Percentiles rank a stretch among this genome's conserved stretches.
These are phyloP conservation scores for Elongisporangium anandrum DNA, from an alignment of 352 stramenopile species.

Conservation along the genomic window DNA sequence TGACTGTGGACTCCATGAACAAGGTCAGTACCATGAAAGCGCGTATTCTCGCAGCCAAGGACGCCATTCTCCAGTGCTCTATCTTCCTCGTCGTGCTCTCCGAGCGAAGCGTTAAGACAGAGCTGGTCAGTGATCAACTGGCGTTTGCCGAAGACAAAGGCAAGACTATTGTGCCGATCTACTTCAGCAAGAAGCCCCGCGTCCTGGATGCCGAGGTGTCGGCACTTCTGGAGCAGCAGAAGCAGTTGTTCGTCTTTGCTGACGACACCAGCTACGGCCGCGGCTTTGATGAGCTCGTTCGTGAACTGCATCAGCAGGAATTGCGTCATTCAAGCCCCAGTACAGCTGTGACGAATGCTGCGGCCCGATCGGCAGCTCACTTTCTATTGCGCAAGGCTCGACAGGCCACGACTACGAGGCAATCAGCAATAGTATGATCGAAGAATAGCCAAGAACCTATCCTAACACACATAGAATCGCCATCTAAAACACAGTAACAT, in stretches of 20 bases:
- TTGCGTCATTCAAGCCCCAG: conserved; percentile 8
- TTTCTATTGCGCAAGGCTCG: conserved; percentile 13
- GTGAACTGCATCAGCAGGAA: conserved; percentile 27
- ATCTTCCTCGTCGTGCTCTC: conserved; percentile 76
- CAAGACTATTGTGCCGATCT: conserved; percentile 70
- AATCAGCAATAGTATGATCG: no score
- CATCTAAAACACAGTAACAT: no score
- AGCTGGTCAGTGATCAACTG: conserved; percentile 81
- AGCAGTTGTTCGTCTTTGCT: conserved; percentile 41
- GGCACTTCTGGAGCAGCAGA: conserved; percentile 29
- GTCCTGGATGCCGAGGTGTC: conserved; percentile 36
- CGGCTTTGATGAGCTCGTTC: conserved; percentile 50
- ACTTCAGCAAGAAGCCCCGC: conserved; percentile 48
- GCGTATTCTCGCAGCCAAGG: conserved; percentile 69
- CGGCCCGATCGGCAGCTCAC: conserved; percentile 27
- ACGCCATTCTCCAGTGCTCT: conserved; percentile 66
- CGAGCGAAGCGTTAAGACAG: conserved; percentile 69
- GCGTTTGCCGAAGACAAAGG: conserved; percentile 80
- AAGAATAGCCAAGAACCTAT: no score
- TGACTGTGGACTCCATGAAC: conserved; percentile 61
- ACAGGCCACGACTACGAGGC: not conserved
- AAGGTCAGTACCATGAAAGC: conserved; percentile 75
- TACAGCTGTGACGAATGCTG: conserved; percentile 21
- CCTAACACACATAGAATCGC: no score
- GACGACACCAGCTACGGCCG: conserved; percentile 65